These are phyloP conservation scores for Penicillium griseofulvum DNA, from an alignment of 2,329 filamentous ascomycete genomes.

Conservation along the genomic window DNA sequence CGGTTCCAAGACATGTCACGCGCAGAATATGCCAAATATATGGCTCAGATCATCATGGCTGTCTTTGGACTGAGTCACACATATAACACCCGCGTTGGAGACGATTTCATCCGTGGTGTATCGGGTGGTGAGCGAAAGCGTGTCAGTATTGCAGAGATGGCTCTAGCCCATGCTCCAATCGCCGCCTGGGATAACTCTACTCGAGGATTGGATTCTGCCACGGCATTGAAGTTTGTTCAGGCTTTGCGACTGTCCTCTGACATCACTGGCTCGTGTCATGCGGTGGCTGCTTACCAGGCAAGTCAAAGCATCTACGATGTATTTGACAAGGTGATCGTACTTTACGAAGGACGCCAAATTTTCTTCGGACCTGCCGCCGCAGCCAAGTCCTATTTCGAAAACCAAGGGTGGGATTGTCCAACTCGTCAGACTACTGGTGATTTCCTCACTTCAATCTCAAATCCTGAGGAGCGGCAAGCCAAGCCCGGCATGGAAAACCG, in stretches of 20 bases:
- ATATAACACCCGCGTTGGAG: constrained; percentile 43
- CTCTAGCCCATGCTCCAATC: constrained; percentile 44
- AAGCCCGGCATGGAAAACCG: constrained; percentile 58
- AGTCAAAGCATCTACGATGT: constrained; percentile 44
- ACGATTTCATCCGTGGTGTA: constrained; percentile 59
- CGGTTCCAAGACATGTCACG: constrained; percentile 29
- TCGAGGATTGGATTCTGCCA: constrained; percentile 50
- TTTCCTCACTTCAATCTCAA: constrained; percentile 67
- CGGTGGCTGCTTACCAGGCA: constrained; percentile 53
- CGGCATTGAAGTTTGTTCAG: constrained; percentile 54
- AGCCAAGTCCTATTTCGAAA: constrained; percentile 65
- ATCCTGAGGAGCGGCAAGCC: constrained; percentile 56
- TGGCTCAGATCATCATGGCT: constrained; percentile 44
- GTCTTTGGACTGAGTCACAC: constrained; percentile 49
- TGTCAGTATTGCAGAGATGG: constrained; percentile 57
- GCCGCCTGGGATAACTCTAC: constrained; percentile 46
- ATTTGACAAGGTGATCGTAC: constrained; percentile 68
- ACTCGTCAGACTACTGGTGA: constrained; percentile 65
- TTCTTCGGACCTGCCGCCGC: constrained; percentile 63
- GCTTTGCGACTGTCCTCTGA: constrained; percentile 49
- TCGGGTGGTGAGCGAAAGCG: constrained; percentile 60
- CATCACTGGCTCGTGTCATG: constrained; percentile 45
- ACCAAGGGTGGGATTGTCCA: constrained; percentile 66
- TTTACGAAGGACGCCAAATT: constrained; percentile 72
- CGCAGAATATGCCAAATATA: constrained; percentile 41